These are phyloP conservation scores for Neopestalotiopsis rosae DNA, from an alignment of 2,329 filamentous ascomycete genomes.

Conservation along the genomic window DNA sequence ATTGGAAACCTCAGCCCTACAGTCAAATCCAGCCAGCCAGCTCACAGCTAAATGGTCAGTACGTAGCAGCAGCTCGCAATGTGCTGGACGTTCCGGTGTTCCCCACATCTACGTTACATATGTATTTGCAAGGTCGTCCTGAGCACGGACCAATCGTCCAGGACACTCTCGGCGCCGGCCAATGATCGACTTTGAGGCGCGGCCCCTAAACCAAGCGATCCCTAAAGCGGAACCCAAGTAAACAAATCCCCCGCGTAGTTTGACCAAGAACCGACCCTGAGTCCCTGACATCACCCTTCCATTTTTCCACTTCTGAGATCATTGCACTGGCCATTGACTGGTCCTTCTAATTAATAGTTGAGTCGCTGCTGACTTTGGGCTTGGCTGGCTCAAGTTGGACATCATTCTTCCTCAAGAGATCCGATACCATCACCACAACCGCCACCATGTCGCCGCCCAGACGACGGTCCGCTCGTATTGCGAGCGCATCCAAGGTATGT, in stretches of 20 bases:
- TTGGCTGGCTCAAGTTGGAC: conserved; percentile 17
- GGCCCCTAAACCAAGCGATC: conserved; percentile 3
- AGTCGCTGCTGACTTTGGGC: conserved; percentile 8
- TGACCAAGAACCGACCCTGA: conserved; percentile 2
- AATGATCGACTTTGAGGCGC: not conserved
- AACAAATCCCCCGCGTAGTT: conserved; percentile 17
- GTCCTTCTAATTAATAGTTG: conserved; percentile 3
- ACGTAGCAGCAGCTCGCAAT: not conserved
- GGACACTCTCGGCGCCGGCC: not conserved
- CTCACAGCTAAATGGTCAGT: not conserved
- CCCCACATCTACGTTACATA: not conserved
- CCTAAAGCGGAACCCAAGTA: conserved; percentile 13
- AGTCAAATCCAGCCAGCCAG: not conserved
- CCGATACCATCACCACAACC: conserved; percentile 16
- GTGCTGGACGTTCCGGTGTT: not conserved
- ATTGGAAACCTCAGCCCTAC: not conserved
- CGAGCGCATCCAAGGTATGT: conserved; percentile 45
- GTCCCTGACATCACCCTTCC: conserved; percentile 15
- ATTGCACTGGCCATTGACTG: conserved; percentile 21
- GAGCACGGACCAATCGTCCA: not conserved
- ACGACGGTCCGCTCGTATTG: conserved; percentile 50
- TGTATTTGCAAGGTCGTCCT: not conserved
- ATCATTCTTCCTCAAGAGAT: not conserved
- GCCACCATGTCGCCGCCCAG: conserved; percentile 37
- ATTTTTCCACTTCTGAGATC: conserved; percentile 10